Conservation (phyloP, 2,329 filamentous ascomycete species). For the Pestalotiopsis sp. region DNA sequence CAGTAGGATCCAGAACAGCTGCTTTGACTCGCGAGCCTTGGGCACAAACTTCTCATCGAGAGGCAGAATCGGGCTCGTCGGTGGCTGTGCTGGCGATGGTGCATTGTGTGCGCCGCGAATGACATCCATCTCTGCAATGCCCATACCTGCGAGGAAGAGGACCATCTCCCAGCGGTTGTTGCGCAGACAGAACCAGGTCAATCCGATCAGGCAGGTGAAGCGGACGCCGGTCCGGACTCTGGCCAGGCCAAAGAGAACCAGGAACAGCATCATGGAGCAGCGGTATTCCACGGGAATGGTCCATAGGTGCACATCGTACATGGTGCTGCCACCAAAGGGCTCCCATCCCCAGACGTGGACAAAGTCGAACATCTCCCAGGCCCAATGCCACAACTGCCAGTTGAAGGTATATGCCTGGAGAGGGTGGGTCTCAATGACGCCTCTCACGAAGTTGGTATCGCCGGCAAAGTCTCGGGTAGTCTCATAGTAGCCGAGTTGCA, state of each 20-base stretch:
- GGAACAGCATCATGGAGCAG: conserved; percentile 60
- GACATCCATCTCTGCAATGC: conserved; percentile 57
- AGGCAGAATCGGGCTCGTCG: conserved; percentile 23
- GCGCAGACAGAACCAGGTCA: conserved; percentile 48
- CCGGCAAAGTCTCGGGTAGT: conserved; percentile 48
- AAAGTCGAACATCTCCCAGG: conserved; percentile 49
- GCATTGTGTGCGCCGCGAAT: conserved; percentile 48
- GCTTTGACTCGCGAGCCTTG: conserved; percentile 14
- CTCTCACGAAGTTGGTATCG: conserved; percentile 46
- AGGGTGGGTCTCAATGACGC: conserved; percentile 53
- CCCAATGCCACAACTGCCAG: conserved; percentile 50
- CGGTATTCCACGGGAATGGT: conserved; percentile 65
- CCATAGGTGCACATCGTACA: conserved; percentile 63
- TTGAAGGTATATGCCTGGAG: conserved; percentile 36
- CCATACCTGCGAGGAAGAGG: conserved; percentile 57
- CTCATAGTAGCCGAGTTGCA: conserved; percentile 51
- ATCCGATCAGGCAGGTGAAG: conserved; percentile 40
- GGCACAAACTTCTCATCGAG: conserved; percentile 19
- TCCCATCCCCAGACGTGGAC: conserved; percentile 55
- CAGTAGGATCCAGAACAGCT: conserved; percentile 40
- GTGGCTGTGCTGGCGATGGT: conserved; percentile 17
- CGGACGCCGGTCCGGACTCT: conserved; percentile 46
- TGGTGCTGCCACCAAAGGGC: conserved; percentile 48
- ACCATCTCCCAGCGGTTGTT: conserved; percentile 57
- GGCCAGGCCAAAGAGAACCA: conserved; percentile 52